A percentile compares a stretch with the other conserved stretches of the same genome.
Evolutionary conservation across 257 asterid species (phyloP).

Genomic region (Solanum etuberosum): DNA sequence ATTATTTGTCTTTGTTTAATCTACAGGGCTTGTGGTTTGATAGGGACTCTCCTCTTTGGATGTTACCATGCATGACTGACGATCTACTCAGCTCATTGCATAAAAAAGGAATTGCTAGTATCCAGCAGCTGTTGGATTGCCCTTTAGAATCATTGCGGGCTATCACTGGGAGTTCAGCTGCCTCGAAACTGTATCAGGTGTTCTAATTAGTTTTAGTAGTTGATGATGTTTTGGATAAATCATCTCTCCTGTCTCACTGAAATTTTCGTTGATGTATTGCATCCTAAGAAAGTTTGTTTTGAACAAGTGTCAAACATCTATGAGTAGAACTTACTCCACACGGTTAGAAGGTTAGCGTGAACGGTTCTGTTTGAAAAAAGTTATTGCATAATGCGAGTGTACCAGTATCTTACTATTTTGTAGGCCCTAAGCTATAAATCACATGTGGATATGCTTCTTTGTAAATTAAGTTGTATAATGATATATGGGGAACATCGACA

Average conservation of each 20-base stretch:
- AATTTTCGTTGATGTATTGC: not conserved
- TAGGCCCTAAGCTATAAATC: not conserved
- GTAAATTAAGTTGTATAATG: not conserved
- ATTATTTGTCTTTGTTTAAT: constrained; percentile 2
- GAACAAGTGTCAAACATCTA: not conserved
- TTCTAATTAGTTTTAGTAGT: constrained; percentile 6
- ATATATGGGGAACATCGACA: not conserved
- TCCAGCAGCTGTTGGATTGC: constrained; percentile 61
- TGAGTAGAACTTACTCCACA: not conserved
- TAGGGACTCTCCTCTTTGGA: constrained; percentile 62
- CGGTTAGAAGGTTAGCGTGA: not conserved
- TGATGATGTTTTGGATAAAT: not conserved
- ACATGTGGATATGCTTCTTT: not conserved
- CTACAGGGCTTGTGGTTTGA: constrained; percentile 76
- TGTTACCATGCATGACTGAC: constrained; percentile 84
- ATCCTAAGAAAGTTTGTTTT: not conserved
- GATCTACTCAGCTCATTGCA: constrained; percentile 47
- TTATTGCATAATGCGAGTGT: not conserved
- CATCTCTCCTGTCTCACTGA: not conserved
- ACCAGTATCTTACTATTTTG: not conserved
- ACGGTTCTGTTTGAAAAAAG: not conserved
- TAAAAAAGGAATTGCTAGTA: constrained; percentile 48
- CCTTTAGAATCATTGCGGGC: constrained; percentile 32
- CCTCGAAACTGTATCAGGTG: constrained; percentile 72
- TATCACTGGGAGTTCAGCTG: constrained; percentile 31